Evolutionary conservation across 371 early-diverging fungal genomes (phyloP).

Genomic region (Syncephalastrum monosporum): DNA sequence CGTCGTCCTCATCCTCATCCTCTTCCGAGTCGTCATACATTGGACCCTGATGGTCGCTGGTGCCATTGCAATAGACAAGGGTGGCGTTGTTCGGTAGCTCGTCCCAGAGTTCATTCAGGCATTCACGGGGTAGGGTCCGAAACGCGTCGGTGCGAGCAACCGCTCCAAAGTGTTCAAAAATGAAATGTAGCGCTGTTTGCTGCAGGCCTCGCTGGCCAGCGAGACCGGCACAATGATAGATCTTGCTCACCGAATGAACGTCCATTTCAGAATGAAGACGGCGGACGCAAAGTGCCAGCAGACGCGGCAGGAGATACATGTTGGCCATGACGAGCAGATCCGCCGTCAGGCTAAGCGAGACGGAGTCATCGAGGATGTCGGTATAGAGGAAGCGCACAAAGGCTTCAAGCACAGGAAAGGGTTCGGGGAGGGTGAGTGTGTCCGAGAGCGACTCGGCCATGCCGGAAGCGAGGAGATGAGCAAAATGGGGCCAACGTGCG

Average conservation of each 20-base stretch:
- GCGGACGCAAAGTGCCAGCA: slow-evolving; percentile 55
- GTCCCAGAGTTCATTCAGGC: slow-evolving; percentile 65
- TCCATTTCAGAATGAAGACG: slow-evolving; percentile 51
- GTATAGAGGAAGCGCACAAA: slow-evolving; percentile 64
- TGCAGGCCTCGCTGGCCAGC: slow-evolving; percentile 62
- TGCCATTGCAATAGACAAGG: slow-evolving; percentile 23
- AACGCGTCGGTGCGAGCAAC: slow-evolving; percentile 60
- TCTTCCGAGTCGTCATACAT: slow-evolving; percentile 7
- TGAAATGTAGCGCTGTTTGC: slow-evolving; percentile 55
- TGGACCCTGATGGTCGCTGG: slow-evolving; percentile 8
- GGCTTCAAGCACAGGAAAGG: slow-evolving; percentile 46
- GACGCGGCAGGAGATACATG: slow-evolving; percentile 56
- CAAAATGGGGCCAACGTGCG: slow-evolving; percentile 71
- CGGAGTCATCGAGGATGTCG: slow-evolving; percentile 49
- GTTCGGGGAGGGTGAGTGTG: slow-evolving; percentile 52
- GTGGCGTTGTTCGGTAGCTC: slow-evolving; percentile 49
- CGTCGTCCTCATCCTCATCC: not conserved
- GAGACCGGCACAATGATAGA: slow-evolving; percentile 58
- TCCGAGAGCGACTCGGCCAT: slow-evolving; percentile 50
- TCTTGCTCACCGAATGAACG: slow-evolving; percentile 54
- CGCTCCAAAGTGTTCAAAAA: slow-evolving; percentile 66
- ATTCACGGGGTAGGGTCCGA: slow-evolving; percentile 50
- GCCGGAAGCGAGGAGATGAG: slow-evolving; percentile 48
- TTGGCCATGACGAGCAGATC: slow-evolving; percentile 68
- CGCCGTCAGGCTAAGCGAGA: slow-evolving; percentile 42